phyloP scores from a whole-genome alignment of 78 protist species.

The Anaeramoeba ignava region DNA sequence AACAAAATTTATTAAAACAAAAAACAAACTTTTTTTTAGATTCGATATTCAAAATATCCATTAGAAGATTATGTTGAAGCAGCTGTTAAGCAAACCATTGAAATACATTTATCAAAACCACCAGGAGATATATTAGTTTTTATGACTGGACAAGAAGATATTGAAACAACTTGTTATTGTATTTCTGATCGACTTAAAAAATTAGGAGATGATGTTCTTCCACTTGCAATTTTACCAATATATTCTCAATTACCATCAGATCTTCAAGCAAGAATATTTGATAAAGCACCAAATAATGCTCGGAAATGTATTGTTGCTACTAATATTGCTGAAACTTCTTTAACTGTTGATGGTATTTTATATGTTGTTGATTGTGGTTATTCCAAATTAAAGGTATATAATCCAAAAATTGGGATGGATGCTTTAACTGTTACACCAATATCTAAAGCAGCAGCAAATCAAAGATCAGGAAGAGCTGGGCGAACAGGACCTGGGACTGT shows the following conservation, averaged over 20 bases:
- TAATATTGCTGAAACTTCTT: conserved; percentile 90
- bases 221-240: conserved; percentile 70
- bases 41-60: background rate
- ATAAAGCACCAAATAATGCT: conserved; percentile 26
- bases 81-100: conserved; percentile 71
- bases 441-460: conserved; percentile 56
- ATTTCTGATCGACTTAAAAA: conserved; percentile 38
- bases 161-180: conserved; percentile 65
- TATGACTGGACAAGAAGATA: conserved; percentile 99
- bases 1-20: no score
- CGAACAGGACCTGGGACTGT: conserved; percentile 86
- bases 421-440: conserved; percentile 35
- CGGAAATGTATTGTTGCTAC: conserved; percentile 43
- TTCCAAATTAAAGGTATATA: conserved; percentile 70
- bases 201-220: conserved; percentile 24
- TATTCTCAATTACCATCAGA: conserved; percentile 91
- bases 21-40: no score
- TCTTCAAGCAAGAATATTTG: conserved; percentile 81
- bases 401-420: conserved; percentile 91
- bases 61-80: conserved; percentile 37
- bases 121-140: conserved; percentile 95
- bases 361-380: conserved; percentile 89
- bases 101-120: conserved; percentile 37
- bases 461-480: conserved; percentile 96
- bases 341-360: conserved; percentile 78